Conservation (phyloP, 371 early-diverging fungal genomes). For the Mortierella sp. region DNA sequence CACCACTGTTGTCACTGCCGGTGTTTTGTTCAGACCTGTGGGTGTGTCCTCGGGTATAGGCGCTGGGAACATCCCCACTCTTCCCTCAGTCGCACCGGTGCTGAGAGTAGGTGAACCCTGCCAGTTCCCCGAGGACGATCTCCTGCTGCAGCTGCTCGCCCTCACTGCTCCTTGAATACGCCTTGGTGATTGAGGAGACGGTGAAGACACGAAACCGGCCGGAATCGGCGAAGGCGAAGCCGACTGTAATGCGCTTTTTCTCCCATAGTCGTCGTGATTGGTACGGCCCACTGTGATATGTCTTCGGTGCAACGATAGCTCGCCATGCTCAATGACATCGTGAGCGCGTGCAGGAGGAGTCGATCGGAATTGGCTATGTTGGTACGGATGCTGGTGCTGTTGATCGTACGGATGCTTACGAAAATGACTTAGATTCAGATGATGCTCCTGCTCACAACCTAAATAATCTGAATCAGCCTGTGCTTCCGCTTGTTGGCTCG, state of each 20-base stretch:
- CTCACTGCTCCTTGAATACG: not conserved
- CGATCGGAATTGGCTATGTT: too few relatives aligned
- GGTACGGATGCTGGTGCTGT: too few relatives aligned
- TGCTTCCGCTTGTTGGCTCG: not conserved
- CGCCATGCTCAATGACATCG: too few relatives aligned
- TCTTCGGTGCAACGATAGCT: too few relatives aligned
- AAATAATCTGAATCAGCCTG: not conserved
- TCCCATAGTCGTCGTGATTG: not conserved
- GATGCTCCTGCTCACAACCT: not conserved
- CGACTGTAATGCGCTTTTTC: not conserved
- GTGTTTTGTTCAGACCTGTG: not conserved
- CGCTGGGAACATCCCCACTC: too few relatives aligned
- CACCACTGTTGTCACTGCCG: too few relatives aligned
- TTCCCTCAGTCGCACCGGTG: not conserved
- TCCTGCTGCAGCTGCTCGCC: not conserved
- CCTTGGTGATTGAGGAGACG: conserved; percentile 6
- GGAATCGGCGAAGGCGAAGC: not conserved
- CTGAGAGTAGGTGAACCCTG: conserved; percentile 1
- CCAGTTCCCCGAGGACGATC: not conserved
- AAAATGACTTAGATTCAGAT: not conserved
- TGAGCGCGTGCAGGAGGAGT: too few relatives aligned
- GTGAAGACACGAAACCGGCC: not conserved
- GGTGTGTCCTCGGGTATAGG: not conserved
- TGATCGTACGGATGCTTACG: not conserved
- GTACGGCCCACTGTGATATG: too few relatives aligned